Conservation (phyloP, 176 grass and related monocot genomes). For the Cenchrus purpureus region DNA sequence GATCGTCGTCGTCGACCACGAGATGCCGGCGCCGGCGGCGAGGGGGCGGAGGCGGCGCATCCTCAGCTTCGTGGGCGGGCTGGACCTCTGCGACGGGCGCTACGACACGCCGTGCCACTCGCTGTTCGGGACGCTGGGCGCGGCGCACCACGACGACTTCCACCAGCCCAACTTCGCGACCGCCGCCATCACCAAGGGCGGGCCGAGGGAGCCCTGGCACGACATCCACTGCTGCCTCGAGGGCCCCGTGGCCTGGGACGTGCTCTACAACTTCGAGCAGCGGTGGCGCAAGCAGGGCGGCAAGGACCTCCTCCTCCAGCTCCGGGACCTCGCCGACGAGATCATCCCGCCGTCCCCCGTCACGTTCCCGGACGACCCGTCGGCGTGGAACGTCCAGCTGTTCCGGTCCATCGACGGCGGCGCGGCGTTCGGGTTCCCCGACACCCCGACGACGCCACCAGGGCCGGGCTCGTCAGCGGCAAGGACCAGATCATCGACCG, state of each 20-base stretch:
- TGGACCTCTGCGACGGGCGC: slow-evolving; percentile 68
- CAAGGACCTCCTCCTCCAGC: slow-evolving; percentile 59
- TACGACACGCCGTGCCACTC: slow-evolving; percentile 64
- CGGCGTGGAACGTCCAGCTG: slow-evolving; percentile 82
- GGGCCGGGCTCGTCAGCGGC: slow-evolving; percentile 71
- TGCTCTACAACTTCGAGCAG: slow-evolving; percentile 97
- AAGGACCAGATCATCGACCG: slow-evolving; percentile 83
- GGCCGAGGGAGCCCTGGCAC: slow-evolving; percentile 76
- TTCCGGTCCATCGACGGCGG: slow-evolving; percentile 88
- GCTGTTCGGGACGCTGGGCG: slow-evolving; percentile 60
- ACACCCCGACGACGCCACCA: slow-evolving; percentile 61
- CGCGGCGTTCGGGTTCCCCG: slow-evolving; percentile 76
- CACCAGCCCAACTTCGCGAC: slow-evolving; percentile 73
- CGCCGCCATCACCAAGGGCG: slow-evolving; percentile 48
- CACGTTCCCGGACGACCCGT: slow-evolving; percentile 50
- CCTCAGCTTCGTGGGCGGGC: slow-evolving; percentile 66
- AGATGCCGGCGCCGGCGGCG: slow-evolving; percentile 19
- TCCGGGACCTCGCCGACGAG: slow-evolving; percentile 51
- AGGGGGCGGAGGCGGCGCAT: background rate
- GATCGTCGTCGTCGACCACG: slow-evolving; percentile 63
- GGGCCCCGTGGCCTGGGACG: slow-evolving; percentile 82
- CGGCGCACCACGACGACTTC: slow-evolving; percentile 59
- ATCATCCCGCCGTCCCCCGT: slow-evolving; percentile 63
- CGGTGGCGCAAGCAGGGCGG: slow-evolving; percentile 81
- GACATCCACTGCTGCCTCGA: slow-evolving; percentile 70